These are phyloP conservation scores for Podila minutissima DNA, from an alignment of 192 early-diverging fungal genomes.

Conservation along the genomic window DNA sequence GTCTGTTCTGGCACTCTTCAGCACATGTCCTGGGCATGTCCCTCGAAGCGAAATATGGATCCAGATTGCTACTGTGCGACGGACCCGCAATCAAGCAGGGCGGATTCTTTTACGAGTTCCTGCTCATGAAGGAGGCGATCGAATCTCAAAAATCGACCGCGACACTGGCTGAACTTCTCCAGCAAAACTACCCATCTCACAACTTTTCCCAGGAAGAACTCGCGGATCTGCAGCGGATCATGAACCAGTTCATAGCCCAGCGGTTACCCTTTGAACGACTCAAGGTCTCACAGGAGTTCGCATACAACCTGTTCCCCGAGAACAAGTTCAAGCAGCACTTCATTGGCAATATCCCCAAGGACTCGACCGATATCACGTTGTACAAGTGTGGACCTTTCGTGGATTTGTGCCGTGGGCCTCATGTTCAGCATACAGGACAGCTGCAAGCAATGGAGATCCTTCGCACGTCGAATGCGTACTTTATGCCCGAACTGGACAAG, in stretches of 20 bases:
- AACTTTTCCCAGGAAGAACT: conserved; percentile 64
- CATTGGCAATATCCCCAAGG: conserved; percentile 59
- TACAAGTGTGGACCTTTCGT: conserved; percentile 79
- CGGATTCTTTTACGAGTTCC: conserved; percentile 85
- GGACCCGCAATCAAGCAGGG: conserved; percentile 74
- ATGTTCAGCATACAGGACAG: conserved; percentile 73
- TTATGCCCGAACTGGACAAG: conserved; percentile 55
- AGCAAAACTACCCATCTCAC: conserved; percentile 44
- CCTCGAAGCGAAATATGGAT: conserved; percentile 74
- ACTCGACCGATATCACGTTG: conserved; percentile 60
- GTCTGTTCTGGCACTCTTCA: conserved; percentile 74
- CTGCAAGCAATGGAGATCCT: conserved; percentile 64
- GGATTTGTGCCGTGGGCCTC: conserved; percentile 83
- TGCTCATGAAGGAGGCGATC: conserved; percentile 58
- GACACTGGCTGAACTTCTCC: conserved; percentile 22
- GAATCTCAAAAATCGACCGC: conserved; percentile 37
- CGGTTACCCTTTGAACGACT: conserved; percentile 73
- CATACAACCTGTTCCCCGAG: conserved; percentile 70
- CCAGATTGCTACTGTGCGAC: conserved; percentile 72
- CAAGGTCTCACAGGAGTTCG: conserved; percentile 65
- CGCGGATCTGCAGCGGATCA: conserved; percentile 57
- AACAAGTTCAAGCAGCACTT: conserved; percentile 83
- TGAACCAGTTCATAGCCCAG: conserved; percentile 59
- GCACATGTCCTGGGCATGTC: conserved; percentile 80
- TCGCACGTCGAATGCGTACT: conserved; percentile 70